Percentiles rank a stretch among this genome's conserved stretches.
Conservation (phyloP, 352 stramenopile genomes). For the Albugo laibachii region DNA sequence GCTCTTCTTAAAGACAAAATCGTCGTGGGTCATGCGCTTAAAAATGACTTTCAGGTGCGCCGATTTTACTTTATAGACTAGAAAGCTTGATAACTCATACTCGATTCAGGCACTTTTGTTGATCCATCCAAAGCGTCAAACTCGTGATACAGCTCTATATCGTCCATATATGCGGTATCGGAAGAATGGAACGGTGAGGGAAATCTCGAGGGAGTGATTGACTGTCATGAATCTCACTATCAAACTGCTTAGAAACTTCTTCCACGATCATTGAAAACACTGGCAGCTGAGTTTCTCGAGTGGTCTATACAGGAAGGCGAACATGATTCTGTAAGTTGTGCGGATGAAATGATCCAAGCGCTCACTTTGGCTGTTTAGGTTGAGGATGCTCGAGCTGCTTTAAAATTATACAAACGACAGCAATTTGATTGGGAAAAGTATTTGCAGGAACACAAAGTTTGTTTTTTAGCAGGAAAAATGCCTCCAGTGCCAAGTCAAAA, state of each 20-base stretch:
- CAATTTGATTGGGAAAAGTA: conserved; percentile 77
- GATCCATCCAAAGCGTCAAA: conserved; percentile 49
- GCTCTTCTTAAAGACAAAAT: conserved; percentile 69
- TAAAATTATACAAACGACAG: conserved; percentile 68
- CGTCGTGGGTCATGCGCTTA: conserved; percentile 58
- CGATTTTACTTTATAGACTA: neutral
- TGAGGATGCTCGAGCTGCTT: conserved; percentile 51
- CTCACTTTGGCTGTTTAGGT: conserved; percentile 14
- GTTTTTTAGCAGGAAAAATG: neutral
- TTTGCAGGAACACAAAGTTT: conserved; percentile 30
- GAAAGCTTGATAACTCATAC: neutral
- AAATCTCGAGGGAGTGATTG: neutral
- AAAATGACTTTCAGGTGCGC: conserved; percentile 63
- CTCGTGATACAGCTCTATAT: conserved; percentile 65
- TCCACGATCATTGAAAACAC: conserved; percentile 60
- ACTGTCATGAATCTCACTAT: neutral
- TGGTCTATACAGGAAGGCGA: conserved; percentile 59
- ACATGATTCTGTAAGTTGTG: conserved; percentile 56
- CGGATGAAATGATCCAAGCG: neutral
- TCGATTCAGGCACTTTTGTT: conserved; percentile 40
- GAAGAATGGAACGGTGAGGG: conserved; percentile 54
- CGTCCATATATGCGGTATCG: conserved; percentile 74
- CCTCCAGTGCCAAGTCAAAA: conserved; percentile 2
- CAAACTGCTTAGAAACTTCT: conserved; percentile 43
- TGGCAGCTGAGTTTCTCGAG: conserved; percentile 43